Evolutionary conservation across 164 flowering plant species (phyloP), one percentile per base, ranked within the genome.

Genomic region (Vitis riparia): DNA sequence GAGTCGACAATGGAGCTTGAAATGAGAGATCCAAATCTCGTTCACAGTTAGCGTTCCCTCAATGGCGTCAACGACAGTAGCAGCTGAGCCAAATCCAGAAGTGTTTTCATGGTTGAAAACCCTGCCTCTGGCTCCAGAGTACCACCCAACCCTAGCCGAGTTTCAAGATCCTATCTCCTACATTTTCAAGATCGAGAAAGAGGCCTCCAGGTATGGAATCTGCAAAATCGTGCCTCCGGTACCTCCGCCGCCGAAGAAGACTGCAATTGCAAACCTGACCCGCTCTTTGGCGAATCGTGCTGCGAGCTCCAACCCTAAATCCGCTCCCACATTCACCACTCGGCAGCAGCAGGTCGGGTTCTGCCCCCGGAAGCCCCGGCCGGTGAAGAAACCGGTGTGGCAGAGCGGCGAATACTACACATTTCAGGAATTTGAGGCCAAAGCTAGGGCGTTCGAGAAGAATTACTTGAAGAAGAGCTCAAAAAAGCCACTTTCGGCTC

Each of bases 161-260:
- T 96, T 96, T 73, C 87, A 91, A 77, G 99, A 96, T 88, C 99
- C 99, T 59, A 92, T 96, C 62, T 74, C 97, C 8, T 96, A 93
- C 90, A 96, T 96, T 83, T 87, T 88, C 73, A 96, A 96, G 84
- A 92, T 96, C 84, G 99, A 96, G 74, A 86, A 89, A 32, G 97
- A 96, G 58, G 99, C 99, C 23, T 86, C 97, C 29, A 73, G 76
- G 44, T 96, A 77, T 66, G 99, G 99, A 47, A 96, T 96, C 85
- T 96, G 99, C 83, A 96, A 96, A 83, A 96, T 96, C 81, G 83
- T 96, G 1, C 99, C 99, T n/a, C 99, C 99, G 0, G 81, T 96
- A 0, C 85, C 91, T 0, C 79, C 91, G 2, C 75, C 84, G 4
- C 73, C 93, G 0, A 91, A 85, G 79, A 96, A 96, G 65, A 76